A percentile compares a stretch with the other conserved stretches of the same genome.
Conservation (phyloP, 2,329 filamentous ascomycete genomes). For the Aspergillus glaucus region DNA sequence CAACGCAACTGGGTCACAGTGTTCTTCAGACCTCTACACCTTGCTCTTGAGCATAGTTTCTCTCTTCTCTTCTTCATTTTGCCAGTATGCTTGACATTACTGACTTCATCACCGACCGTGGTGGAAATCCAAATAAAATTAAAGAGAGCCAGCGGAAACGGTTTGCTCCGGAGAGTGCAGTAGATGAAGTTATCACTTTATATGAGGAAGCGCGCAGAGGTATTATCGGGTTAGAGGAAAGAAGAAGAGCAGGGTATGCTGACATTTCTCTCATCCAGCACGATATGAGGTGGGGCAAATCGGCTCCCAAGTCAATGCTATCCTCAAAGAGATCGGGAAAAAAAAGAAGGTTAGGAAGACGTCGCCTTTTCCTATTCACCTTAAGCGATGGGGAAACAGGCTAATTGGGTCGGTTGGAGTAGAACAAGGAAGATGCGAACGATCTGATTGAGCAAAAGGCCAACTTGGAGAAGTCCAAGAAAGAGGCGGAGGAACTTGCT, state of each 20-base stretch:
- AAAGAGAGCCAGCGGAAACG: slow-evolving; percentile 83
- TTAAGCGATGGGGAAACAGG: background rate
- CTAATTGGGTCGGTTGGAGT: slow-evolving; percentile 5
- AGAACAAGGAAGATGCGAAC: slow-evolving; percentile 80
- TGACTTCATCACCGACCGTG: slow-evolving; percentile 78
- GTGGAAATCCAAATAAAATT: slow-evolving; percentile 85
- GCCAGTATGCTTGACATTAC: slow-evolving; percentile 64
- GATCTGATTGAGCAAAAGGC: slow-evolving; percentile 73
- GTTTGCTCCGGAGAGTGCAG: slow-evolving; percentile 70
- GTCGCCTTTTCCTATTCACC: background rate
- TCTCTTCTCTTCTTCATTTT: background rate
- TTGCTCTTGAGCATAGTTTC: background rate
- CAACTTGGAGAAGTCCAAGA: slow-evolving; percentile 74
- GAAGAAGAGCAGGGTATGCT: background rate
- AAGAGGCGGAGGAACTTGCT: slow-evolving; percentile 67
- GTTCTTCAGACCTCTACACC: no score
- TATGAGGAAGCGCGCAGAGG: slow-evolving; percentile 80
- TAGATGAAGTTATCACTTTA: slow-evolving; percentile 83
- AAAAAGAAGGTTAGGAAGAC: slow-evolving; percentile 69
- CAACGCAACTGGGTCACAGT: no score
- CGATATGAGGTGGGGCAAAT: slow-evolving; percentile 75
- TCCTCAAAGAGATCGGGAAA: slow-evolving; percentile 81
- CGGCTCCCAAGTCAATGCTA: slow-evolving; percentile 75
- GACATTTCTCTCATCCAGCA: slow-evolving; percentile 37
- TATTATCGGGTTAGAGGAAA: slow-evolving; percentile 26